Evolutionary conservation across 2,329 filamentous ascomycete species (phyloP).

Genomic region (Penicillium sp.): DNA sequence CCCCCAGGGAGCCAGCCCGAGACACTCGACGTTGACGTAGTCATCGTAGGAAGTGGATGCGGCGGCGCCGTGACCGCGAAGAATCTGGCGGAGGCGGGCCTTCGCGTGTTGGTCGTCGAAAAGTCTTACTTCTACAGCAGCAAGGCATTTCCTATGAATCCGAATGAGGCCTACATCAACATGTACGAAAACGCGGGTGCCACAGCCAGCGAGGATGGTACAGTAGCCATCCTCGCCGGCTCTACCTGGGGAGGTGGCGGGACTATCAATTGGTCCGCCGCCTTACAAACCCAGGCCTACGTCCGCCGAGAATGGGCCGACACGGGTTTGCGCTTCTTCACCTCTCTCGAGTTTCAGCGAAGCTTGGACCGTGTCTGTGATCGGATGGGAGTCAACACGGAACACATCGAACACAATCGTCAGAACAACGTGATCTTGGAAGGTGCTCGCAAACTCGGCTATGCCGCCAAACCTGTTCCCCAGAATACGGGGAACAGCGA

Average conservation of each 20-base stretch:
- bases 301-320: constrained; percentile 78
- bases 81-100: constrained; percentile 68
- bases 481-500: constrained; percentile 70
- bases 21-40: constrained; percentile 68
- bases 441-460: constrained; percentile 67
- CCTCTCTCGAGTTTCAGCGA: constrained; percentile 66
- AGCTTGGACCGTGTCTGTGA: constrained; percentile 72
- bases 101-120: constrained; percentile 72
- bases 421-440: constrained; percentile 68
- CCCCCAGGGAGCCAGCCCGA: constrained; percentile 50
- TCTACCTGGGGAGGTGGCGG: constrained; percentile 79
- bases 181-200: constrained; percentile 66
- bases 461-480: constrained; percentile 61
- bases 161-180: constrained; percentile 53
- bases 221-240: constrained; percentile 60
- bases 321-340: constrained; percentile 65
- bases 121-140: constrained; percentile 73
- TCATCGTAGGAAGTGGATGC: constrained; percentile 81
- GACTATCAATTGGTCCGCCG: constrained; percentile 76
- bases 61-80: constrained; percentile 78
- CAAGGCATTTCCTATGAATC: constrained; percentile 67
- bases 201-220: constrained; percentile 50
- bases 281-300: constrained; percentile 63
- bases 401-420: constrained; percentile 65
- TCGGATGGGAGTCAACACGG: constrained; percentile 67